Evolutionary conservation across 805 yeast species (phyloP), one percentile per base, ranked within the genome.

Genomic region (Myxozyma nipponensis): DNA sequence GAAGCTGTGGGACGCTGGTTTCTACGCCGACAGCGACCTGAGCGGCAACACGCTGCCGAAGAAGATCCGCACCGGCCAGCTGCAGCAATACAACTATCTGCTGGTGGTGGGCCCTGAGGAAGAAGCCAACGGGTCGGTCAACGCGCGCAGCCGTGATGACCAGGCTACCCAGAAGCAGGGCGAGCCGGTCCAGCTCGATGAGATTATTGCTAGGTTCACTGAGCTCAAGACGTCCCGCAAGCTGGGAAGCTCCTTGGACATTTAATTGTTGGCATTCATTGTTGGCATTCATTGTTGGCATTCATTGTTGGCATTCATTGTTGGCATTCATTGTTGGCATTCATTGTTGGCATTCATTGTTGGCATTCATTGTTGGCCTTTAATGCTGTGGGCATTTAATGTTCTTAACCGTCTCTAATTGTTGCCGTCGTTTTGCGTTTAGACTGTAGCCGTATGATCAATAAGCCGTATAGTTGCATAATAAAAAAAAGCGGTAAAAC

Each of bases 101-200:
- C 89, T 91, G 71, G 86, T 89, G 69, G 98, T 93, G 59, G 99
- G 99, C 71, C 96, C 86, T 68, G 89, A 87, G 66, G 99, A 93
- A 75, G 79, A 84, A 76, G 73, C 73, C 57, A 79, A 82, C 61
- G 71, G 78, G 57, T 77, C 90, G 60, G 99, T 93, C 62, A 93
- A 93, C 69, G 85, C 93, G 61, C 88, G 99, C 79, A 88, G 89
- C 76, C 86, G 98, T 77, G 98, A 93, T 70, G 87, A 89, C 65
- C 63, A 59, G 42, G 79, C 81, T 66, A 82, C 86, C 72, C 98
- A 93, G 76, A 86, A 86, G 70, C 93, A 91, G 84, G 67, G 71
- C 40, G 96, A 83, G 47, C 84, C 89, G 63, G 80, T 88, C 49
- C 69, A 79, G 42, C 77, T 91, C 56, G 86, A 79, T 36, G 77